Evolutionary conservation across 2,329 filamentous ascomycete genomes (phyloP), one percentile per base, ranked within the genome.

Genomic region (Arthrobotrys musiformis): DNA sequence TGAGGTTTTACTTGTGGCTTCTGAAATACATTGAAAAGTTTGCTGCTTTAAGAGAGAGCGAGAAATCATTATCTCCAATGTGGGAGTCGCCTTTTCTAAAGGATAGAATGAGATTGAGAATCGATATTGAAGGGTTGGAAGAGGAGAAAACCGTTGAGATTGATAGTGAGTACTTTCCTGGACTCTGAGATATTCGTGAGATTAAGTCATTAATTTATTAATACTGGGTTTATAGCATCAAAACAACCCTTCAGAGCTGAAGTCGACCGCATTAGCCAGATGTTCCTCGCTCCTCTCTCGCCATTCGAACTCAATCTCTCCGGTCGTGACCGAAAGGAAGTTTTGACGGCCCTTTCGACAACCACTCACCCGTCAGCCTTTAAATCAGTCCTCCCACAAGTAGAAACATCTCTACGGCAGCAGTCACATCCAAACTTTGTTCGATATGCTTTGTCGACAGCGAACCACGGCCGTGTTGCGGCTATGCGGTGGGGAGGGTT

Each of bases 401-500:
- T 92, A 22, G 92, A 94, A 81, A 87, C 87, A 81, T 87, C 88
- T 4, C 88, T 95, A 2, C 90, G 92, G 28, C 87, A 87, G 79
- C 91, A 94, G 82, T 89, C 91, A 0, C 92, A 94, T 81, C 92
- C 92, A 79, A 94, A 94, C 84, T 94, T 94, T 85, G 89, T 94
- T 80, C 89, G 91, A 73, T 93, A 91, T 91, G 89, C 89, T 54
- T 92, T 93, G 82, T 91, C 90, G 86, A 94, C 94, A 82, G 91
- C 91, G 80, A 94, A 93, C 82, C 88, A 88, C 17, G 86, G 90
- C 19, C 90, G 92, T 40, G 88, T 93, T 67, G 84, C 87, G 1
- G 72, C 48, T 24, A 76, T 76, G 72, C 35, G 64, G 33, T 76
- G 63, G 72, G 72, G 64, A 19, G 72, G 72, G 0, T 64, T 70